Conservation (phyloP, 148 eudicot genomes). For the Silene conica region DNA sequence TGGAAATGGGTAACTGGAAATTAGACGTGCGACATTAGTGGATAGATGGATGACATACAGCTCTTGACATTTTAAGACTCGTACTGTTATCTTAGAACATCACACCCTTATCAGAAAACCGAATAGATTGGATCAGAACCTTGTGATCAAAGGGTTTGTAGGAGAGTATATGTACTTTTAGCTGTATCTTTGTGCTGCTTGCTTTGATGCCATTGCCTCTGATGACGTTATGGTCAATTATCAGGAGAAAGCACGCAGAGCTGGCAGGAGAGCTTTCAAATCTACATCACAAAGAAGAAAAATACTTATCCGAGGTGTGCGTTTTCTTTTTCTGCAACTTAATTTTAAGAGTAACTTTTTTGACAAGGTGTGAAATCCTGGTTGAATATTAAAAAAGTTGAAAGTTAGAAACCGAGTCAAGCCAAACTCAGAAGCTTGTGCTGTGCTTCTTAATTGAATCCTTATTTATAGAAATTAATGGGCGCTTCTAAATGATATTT, state of each 20-base stretch:
- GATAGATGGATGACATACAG: background rate
- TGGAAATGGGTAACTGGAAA: constrained; percentile 1
- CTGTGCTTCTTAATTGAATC: background rate
- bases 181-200: background rate
- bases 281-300: constrained; percentile 87
- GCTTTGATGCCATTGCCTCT: background rate
- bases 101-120: background rate
- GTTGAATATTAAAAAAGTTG: background rate
- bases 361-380: background rate
- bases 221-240: constrained; percentile 17
- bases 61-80: background rate
- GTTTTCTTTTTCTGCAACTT: constrained; percentile 2
- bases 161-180: constrained; percentile 2
- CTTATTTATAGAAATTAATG: background rate
- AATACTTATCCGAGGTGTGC: constrained; percentile 89
- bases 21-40: background rate
- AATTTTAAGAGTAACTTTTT: background rate
- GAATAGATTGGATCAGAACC: background rate
- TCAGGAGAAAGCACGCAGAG: constrained; percentile 94
- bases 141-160: background rate
- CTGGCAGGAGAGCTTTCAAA: constrained; percentile 90
- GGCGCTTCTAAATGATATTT: background rate
- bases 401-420: background rate
- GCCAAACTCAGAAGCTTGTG: background rate
- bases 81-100: background rate